These are phyloP conservation scores for Spathaspora girioi DNA, from an alignment of 805 yeast genomes.

Conservation along the genomic window DNA sequence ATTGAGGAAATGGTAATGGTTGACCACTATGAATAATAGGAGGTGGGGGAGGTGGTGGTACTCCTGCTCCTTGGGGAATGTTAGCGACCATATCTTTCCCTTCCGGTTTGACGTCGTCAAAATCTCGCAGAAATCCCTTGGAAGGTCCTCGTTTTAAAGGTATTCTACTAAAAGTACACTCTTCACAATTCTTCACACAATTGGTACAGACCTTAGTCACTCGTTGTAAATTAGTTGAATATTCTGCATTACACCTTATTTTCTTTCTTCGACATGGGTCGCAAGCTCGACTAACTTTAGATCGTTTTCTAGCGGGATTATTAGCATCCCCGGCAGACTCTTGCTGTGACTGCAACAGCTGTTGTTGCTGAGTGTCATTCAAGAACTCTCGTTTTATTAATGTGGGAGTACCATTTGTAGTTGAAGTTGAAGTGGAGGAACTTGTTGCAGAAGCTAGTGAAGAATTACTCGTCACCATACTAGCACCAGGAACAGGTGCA, in stretches of 20 bases:
- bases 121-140: constrained; percentile 58
- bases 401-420: not conserved
- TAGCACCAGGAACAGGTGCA: not conserved
- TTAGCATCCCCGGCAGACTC: not conserved
- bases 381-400: not conserved
- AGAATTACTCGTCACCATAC: not conserved
- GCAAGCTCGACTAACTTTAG: constrained; percentile 78
- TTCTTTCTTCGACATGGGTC: constrained; percentile 77
- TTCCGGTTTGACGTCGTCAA: constrained; percentile 22
- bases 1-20: constrained; percentile 8
- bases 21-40: not conserved
- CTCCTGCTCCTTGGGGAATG: not conserved
- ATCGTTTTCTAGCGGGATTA: constrained; percentile 46
- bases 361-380: not conserved
- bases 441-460: not conserved
- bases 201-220: constrained; percentile 57
- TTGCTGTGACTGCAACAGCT: not conserved
- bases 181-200: constrained; percentile 57
- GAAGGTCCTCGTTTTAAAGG: constrained; percentile 80
- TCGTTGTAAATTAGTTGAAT: constrained; percentile 39
- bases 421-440: not conserved
- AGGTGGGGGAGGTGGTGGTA: no score
- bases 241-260: constrained; percentile 64
- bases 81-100: not conserved
- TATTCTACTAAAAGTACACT: constrained; percentile 64